These are phyloP conservation scores for Aspergillus luchuensis DNA, from an alignment of 2,329 filamentous ascomycete species.

Conservation along the genomic window DNA sequence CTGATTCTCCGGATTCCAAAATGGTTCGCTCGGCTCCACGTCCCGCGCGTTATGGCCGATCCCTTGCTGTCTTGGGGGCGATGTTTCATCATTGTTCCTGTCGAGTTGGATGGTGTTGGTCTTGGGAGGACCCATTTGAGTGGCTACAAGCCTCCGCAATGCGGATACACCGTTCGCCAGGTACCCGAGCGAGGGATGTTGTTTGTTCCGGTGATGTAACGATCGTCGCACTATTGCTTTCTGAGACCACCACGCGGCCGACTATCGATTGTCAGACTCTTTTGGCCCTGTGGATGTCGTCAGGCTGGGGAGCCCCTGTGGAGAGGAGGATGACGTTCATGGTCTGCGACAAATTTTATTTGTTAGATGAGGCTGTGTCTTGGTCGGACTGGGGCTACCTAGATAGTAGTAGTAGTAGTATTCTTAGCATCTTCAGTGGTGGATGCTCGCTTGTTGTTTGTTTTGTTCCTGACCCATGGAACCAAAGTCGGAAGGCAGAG, in stretches of 20 bases:
- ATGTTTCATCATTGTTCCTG: conserved; percentile 10
- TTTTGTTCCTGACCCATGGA: not conserved
- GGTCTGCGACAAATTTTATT: not conserved
- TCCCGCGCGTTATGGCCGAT: conserved; percentile 14
- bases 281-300: not conserved
- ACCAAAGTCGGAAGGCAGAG: not conserved
- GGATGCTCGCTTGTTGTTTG: not conserved
- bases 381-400: not conserved
- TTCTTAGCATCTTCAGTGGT: not conserved
- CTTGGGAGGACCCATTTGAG: not conserved
- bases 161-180: not conserved
- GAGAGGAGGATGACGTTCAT: not conserved
- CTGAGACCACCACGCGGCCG: conserved; percentile 18
- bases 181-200: not conserved
- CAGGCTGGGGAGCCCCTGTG: no score
- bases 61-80: conserved; percentile 16
- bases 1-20: conserved; percentile 18
- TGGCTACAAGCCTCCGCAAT: not conserved
- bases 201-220: conserved; percentile 16
- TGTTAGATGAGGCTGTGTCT: not conserved
- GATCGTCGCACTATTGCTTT: conserved; percentile 25
- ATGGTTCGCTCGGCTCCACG: conserved; percentile 16
- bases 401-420: not conserved
- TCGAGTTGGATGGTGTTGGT: not conserved
- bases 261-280: conserved; percentile 13